Conservation (phyloP, 176 grass and related monocot species). For the Cocos nucifera region DNA sequence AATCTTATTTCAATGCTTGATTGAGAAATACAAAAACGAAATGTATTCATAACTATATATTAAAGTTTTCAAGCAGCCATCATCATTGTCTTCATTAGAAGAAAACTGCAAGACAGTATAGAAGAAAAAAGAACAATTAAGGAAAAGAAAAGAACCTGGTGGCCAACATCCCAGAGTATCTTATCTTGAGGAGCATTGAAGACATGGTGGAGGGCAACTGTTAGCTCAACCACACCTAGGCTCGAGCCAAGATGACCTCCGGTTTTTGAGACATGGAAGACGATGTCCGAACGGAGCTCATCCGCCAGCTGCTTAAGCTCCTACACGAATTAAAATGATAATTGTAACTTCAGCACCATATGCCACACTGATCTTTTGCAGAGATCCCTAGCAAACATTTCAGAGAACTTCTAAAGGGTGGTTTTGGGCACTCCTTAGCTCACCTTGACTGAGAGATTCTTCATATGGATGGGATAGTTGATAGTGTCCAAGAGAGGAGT, state of each 20-base stretch:
- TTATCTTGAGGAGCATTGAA: slow-evolving; percentile 86
- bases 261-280: slow-evolving; percentile 97
- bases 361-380: not conserved
- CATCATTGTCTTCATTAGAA: too few species aligned
- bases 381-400: slow-evolving; percentile 16
- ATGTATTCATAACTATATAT: too few species aligned
- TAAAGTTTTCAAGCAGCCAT: too few species aligned
- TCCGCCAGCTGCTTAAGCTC: slow-evolving; percentile 91
- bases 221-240: slow-evolving; percentile 91
- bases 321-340: slow-evolving; percentile 2
- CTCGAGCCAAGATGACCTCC: slow-evolving; percentile 96
- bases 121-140: slow-evolving; percentile 13
- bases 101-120: not conserved
- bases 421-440: too few species aligned
- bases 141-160: slow-evolving; percentile 48
- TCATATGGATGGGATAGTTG: slow-evolving; percentile 94
- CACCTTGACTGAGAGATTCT: slow-evolving; percentile 83
- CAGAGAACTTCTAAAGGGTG: slow-evolving; percentile 6
- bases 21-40: too few species aligned
- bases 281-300: slow-evolving; percentile 90
- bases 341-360: not conserved
- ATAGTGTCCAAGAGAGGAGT: slow-evolving; percentile 94
- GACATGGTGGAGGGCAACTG: slow-evolving; percentile 87
- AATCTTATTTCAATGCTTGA: too few species aligned
- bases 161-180: slow-evolving; percentile 95